A percentile compares a stretch with the other conserved stretches of the same genome.
phyloP scores from a whole-genome alignment of 345 rosid genomes.

The Chamaenerion angustifolium region DNA sequence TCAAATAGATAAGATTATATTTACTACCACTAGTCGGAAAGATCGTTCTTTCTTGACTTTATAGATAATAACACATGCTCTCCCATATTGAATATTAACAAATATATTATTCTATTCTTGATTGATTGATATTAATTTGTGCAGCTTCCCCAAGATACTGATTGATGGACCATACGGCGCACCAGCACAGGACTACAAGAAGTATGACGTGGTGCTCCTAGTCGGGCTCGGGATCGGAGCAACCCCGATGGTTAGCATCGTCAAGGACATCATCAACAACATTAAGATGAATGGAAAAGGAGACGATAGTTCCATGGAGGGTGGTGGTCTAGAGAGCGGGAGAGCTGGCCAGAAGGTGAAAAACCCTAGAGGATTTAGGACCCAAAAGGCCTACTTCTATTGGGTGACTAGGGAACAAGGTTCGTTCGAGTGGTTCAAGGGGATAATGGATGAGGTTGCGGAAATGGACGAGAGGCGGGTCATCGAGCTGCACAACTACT shows the following conservation, averaged over 20 bases:
- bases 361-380: conserved; percentile 28
- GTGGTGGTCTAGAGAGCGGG: background rate
- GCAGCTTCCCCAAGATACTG: conserved; percentile 54
- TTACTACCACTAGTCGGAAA: too few relatives aligned
- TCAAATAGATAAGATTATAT: too few relatives aligned
- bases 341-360: conserved; percentile 12
- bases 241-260: conserved; percentile 84
- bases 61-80: too few relatives aligned
- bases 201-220: conserved; percentile 67
- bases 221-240: conserved; percentile 95
- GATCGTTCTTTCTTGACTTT: too few relatives aligned
- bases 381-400: conserved; percentile 82
- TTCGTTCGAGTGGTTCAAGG: conserved; percentile 97
- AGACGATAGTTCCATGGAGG: background rate
- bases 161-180: conserved; percentile 94
- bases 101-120: too few relatives aligned
- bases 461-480: conserved; percentile 39
- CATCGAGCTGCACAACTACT: conserved; percentile 92
- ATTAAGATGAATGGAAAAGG: conserved; percentile 26
- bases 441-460: conserved; percentile 96
- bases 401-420: conserved; percentile 97
- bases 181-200: conserved; percentile 75
- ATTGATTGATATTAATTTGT: background rate
- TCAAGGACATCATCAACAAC: conserved; percentile 63
- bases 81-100: too few relatives aligned